A percentile compares a stretch with the other conserved stretches of the same genome.
Evolutionary conservation across 148 eudicot species (phyloP).

Genomic region (Hydrangea macrophylla): DNA sequence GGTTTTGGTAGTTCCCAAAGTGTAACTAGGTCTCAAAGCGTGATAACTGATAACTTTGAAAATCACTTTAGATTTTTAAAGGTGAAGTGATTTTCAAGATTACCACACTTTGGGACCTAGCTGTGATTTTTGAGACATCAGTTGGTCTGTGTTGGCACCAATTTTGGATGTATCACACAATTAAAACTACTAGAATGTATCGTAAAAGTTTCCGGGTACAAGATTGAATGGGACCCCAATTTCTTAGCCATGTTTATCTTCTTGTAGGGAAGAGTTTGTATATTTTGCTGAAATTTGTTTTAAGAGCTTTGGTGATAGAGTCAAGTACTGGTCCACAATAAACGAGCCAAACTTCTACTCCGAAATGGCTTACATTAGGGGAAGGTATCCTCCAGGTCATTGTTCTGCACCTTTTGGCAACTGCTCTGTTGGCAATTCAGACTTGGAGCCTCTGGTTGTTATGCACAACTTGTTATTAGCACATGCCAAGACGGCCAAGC

Average conservation of each 20-base stretch:
- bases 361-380: slow-evolving; percentile 35
- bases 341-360: slow-evolving; percentile 71
- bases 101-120: too few relatives aligned
- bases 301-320: slow-evolving; percentile 65
- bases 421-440: slow-evolving; percentile 59
- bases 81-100: too few relatives aligned
- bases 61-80: too few relatives aligned
- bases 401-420: slow-evolving; percentile 62
- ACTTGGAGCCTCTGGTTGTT: slow-evolving; percentile 58
- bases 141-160: too few relatives aligned
- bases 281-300: slow-evolving; percentile 67
- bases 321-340: slow-evolving; percentile 73
- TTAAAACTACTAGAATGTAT: too few relatives aligned
- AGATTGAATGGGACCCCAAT: too few relatives aligned
- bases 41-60: too few relatives aligned
- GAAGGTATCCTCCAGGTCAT: slow-evolving; percentile 59
- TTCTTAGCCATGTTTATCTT: not conserved
- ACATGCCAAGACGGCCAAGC: slow-evolving; percentile 59
- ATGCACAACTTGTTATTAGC: slow-evolving; percentile 67
- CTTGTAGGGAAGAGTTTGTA: slow-evolving; percentile 60
- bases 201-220: too few relatives aligned
- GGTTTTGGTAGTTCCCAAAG: too few relatives aligned
- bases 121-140: too few relatives aligned
- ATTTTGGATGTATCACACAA: too few relatives aligned
- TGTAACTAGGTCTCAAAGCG: too few relatives aligned